These are phyloP conservation scores for Debaryomyces singareniensis DNA, from an alignment of 1,139 yeast species.

Conservation along the genomic window DNA sequence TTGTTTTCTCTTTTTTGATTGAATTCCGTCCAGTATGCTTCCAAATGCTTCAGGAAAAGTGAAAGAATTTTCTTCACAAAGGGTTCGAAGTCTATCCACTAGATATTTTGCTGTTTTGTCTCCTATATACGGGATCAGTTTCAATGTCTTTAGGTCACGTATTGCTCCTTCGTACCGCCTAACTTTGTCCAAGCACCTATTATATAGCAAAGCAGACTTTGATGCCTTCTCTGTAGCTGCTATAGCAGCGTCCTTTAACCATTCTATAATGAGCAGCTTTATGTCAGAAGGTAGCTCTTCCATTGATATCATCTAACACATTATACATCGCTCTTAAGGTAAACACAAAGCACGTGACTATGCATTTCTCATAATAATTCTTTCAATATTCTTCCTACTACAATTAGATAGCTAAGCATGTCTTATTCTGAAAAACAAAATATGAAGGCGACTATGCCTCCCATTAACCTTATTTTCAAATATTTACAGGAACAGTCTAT, in stretches of 20 bases:
- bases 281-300: constrained; percentile 6
- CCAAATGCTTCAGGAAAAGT: constrained; percentile 33
- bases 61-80: constrained; percentile 41
- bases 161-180: constrained; percentile 35
- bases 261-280: constrained; percentile 31
- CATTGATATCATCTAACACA: too few species aligned
- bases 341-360: too few species aligned
- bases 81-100: constrained; percentile 28
- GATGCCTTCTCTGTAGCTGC: constrained; percentile 35
- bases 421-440: constrained; percentile 10
- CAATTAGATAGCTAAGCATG: too few species aligned
- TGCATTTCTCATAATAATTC: too few species aligned
- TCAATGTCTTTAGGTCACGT: constrained; percentile 44
- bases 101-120: constrained; percentile 51
- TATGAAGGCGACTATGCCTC: constrained; percentile 61
- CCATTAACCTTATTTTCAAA: constrained; percentile 85
- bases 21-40: constrained; percentile 1
- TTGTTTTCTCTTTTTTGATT: constrained; percentile 1
- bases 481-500: constrained; percentile 74
- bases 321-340: too few species aligned
- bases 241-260: constrained; percentile 49
- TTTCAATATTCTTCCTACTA: too few species aligned
- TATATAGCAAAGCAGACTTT: constrained; percentile 39
- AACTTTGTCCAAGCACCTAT: constrained; percentile 43
- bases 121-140: constrained; percentile 52